Conservation (phyloP, 1,284 basidiomycete genomes). For the Phlebopus sp. region DNA sequence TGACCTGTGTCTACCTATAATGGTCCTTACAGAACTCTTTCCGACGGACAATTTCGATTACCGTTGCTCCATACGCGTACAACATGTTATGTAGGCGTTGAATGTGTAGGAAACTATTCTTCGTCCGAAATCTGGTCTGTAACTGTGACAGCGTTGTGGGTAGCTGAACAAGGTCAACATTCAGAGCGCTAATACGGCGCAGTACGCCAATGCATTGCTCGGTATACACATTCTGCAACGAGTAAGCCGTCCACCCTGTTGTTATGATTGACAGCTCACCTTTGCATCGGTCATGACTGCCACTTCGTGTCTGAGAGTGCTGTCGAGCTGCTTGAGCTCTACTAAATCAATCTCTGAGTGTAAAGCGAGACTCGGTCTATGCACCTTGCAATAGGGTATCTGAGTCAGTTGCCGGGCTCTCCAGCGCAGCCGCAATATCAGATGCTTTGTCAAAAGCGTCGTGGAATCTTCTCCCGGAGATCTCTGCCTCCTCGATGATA, state of each 20-base stretch:
- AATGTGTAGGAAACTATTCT: conserved; percentile 88
- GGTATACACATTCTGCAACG: conserved; percentile 70
- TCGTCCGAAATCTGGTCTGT: conserved; percentile 66
- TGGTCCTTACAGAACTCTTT: conserved; percentile 74
- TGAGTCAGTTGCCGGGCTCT: conserved; percentile 52
- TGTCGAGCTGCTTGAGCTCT: conserved; percentile 67
- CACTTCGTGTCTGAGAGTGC: conserved; percentile 56
- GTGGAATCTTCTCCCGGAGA: conserved; percentile 50
- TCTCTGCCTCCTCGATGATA: conserved; percentile 57
- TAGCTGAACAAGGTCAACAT: conserved; percentile 72
- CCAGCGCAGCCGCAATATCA: conserved; percentile 48
- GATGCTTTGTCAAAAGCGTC: conserved; percentile 57
- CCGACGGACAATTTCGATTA: conserved; percentile 87
- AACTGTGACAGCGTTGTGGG: conserved; percentile 60
- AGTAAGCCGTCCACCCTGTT: conserved; percentile 19
- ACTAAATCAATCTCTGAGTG: conserved; percentile 6
- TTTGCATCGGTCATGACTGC: conserved; percentile 56
- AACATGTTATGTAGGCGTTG: conserved; percentile 86
- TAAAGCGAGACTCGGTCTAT: not conserved
- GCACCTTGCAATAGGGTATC: conserved; percentile 58
- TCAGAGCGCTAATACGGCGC: conserved; percentile 70
- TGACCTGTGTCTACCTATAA: not conserved
- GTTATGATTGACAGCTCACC: conserved; percentile 37
- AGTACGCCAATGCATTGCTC: conserved; percentile 65
- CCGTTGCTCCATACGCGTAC: conserved; percentile 90